Base-by-base conservation (phyloP, 2,329 filamentous ascomycete species). In the Penicillium glabrum region DNA sequence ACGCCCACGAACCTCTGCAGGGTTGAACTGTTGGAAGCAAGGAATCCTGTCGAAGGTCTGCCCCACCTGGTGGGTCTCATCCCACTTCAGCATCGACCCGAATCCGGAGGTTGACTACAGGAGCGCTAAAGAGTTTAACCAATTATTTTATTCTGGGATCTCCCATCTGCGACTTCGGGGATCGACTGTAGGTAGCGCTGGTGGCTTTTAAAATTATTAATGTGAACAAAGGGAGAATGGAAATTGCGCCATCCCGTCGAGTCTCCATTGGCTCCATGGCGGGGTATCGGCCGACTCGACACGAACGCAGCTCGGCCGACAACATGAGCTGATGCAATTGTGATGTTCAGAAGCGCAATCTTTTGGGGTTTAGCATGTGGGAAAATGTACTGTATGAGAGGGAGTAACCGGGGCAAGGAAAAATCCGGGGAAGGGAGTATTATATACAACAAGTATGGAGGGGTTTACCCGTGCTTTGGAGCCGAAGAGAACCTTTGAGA, bases 231-330 rank as follows among this genome's bases (percentile, higher is more conserved):
- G 26, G 37, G 21, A 44, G 29, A 29, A 48, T 54, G 43, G 48
- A 63, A 73, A 73, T 73, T 71, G 69, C 71, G 70, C 68, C 69
- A 73, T 72, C 64, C 51, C 41, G 45, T 46, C 31, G 50, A 27
- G 54, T 56, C 58, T 67, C 65, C 49, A 73, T 72, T 71, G 70
- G 71, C 51, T 60, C 61, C 50, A 26, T 48, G 26, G 10, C 48
- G 54, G 27, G 55, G 53, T 37, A 55, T 67, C 67, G 64, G 66
- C 68, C 66, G 62, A 67, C 51, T 60, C 23, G 23, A 23, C n/a
- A 51, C 16, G 5, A 21, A 27, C 23, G 46, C 27, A 26, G 29
- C 35, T 69, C 67, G 67, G 68, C 66, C 64, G 65, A 70, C n/a
- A 53, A 19, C 44, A 48, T 31, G 16, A 26, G 24, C 31, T 16